Base-by-base conservation (phyloP, 345 rosid genomes). In the Kernera saxatilis region DNA sequence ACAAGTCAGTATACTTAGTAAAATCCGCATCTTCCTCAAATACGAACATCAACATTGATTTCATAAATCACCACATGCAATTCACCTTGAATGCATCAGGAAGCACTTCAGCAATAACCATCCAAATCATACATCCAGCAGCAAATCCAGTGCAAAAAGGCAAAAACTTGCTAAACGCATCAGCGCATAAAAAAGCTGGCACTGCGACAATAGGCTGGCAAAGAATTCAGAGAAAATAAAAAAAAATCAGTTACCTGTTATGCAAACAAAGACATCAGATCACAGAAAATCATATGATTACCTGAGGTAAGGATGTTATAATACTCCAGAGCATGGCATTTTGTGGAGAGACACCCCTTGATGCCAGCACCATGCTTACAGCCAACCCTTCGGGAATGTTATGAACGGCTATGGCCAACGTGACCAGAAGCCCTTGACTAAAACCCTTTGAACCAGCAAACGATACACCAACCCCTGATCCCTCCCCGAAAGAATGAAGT, bases 101-200 rank as follows among this genome's bases (percentile, higher is more conserved):
- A 65, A 95, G 96, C 50, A 95, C 99, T 83, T 95, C 99, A 45
- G 98, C 98, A 80, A 95, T 77, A 61, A 95, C 99, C 98, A 95
- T 95, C 99, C 99, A 95, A 56, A 95, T 90, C 99, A 95, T 95
- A 74, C 99, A 95, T 32, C 98, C 99, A 74, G 98, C 99, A 58
- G 99, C 99, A 82, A 95, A 95, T 62, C 99, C 99, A 41, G 99
- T 92, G 67, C 99, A 95, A 76, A 95, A 95, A 48, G 99, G 99
- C 57, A 92, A 83, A 80, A 95, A 80, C 71, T 92, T 95, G 85
- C 80, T 88, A 69, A 95, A 95, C 41, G 96, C 90, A 86, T 88
- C 99, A 26, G 99, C 99, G 50, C 99, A 95, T 35, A 95, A 85
- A 69, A 95, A 95, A 9, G 98, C 88, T 67, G 99, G 99, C 82